These are phyloP conservation scores for Cyphellophora europaea DNA, from an alignment of 2,329 filamentous ascomycete genomes.

Conservation along the genomic window DNA sequence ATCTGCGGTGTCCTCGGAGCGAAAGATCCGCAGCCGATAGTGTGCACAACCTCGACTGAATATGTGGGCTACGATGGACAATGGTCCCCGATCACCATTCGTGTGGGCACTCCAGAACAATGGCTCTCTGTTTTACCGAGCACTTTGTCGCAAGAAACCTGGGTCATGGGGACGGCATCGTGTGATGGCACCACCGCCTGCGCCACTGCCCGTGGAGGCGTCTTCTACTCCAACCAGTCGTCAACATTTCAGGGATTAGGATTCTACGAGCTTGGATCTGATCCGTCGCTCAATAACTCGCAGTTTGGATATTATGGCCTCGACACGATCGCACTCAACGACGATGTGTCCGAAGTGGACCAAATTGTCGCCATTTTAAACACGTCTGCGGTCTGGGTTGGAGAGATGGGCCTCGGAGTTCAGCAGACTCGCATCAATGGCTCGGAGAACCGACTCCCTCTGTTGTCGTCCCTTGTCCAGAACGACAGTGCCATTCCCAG, in stretches of 20 bases:
- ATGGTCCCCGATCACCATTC: conserved; percentile 22
- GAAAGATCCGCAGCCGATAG: conserved; percentile 10
- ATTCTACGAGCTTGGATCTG: conserved; percentile 20
- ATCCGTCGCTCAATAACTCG: conserved; percentile 7
- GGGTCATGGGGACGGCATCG: conserved; percentile 21
- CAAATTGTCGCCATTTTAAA: conserved; percentile 26
- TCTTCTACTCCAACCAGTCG: conserved; percentile 25
- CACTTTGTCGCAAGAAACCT: conserved; percentile 22
- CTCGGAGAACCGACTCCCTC: conserved; percentile 16
- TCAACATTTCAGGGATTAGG: conserved; percentile 22
- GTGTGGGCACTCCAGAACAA: conserved; percentile 22
- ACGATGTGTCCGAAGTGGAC: conserved; percentile 17
- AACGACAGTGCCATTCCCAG: conserved; percentile 21
- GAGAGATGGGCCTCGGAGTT: conserved; percentile 23
- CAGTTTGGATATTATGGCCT: conserved; percentile 24
- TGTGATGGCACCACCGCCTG: conserved; percentile 21
- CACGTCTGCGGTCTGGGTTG: conserved; percentile 25
- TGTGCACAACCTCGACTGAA: conserved; percentile 11
- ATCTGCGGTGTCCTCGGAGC: no score
- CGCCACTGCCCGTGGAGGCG: conserved; percentile 20
- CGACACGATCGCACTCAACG: conserved; percentile 23
- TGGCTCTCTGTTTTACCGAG: conserved; percentile 22
- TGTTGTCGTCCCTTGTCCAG: conserved; percentile 21
- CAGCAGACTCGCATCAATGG: conserved; percentile 20
- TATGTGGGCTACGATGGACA: conserved; percentile 21